Base-by-base conservation (phyloP, 2,329 filamentous ascomycete genomes). In the Dryadomyces sulphureus region DNA sequence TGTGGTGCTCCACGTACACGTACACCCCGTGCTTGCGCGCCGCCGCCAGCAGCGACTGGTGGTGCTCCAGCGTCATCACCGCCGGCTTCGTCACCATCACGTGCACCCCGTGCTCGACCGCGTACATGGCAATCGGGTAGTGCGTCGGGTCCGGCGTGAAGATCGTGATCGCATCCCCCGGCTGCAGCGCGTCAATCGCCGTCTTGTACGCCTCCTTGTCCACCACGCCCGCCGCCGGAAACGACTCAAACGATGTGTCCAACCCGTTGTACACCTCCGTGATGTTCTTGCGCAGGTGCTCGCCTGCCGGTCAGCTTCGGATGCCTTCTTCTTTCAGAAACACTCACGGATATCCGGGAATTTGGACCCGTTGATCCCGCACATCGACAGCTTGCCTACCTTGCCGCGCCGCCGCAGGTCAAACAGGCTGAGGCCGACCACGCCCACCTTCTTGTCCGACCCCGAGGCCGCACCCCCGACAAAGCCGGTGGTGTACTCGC, bases 401-500 rank as follows among this genome's bases (percentile, higher is more conserved):
- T 94, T 94, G 55, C 89, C 88, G 61, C 89, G 75, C 52, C 88
- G 75, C 49, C 89, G 79, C 53, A 95, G 72, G 62, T 94, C 89
- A 62, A 94, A 94, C 54, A 94, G 70, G 21, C 85, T 90, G 60
- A 95, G 68, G 36, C 85, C 89, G 17, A 95, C 89, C 9, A 95
- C 90, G 48, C 90, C 89, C 43, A 95, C 84, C 65, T 95, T 95
- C 70, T 95, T 95, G 72, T 95, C 90, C 43, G 87, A 94, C 11
- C 76, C 81, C 4, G 87, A 94, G 44, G 80, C 82, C 49, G 81
- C 83, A 50, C 79, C 81, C 48, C 85, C 87, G 48, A 94, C 88
- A 56, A 92, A 95, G 48, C 89, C 89, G 38, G 90, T 95, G 56
- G 90, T 95, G 72, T 95, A 95, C 73, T 95, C 89, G 58, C 89